Conservation (phyloP, 2,329 filamentous ascomycete species). For the Talaromyces sp. region DNA sequence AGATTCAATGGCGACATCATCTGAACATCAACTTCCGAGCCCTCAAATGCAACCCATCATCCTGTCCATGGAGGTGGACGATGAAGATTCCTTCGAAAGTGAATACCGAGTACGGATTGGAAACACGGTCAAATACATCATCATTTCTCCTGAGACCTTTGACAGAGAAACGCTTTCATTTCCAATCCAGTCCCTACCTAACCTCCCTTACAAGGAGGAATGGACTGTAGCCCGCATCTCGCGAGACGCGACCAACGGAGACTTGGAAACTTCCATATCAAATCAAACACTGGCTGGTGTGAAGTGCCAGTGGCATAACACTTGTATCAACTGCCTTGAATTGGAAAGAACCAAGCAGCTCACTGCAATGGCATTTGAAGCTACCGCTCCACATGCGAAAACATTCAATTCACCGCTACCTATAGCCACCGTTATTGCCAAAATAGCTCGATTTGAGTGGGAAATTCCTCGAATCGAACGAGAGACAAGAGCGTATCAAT, state of each 20-base stretch:
- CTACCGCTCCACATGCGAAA: not conserved
- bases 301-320: not conserved
- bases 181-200: no score
- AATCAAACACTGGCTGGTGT: not conserved
- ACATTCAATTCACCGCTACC: not conserved
- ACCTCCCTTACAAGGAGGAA: no score
- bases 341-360: not conserved
- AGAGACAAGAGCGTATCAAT: not conserved
- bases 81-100: no score
- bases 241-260: not conserved
- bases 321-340: not conserved
- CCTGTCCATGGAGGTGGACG: no score
- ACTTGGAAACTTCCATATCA: not conserved
- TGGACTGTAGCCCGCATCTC: not conserved
- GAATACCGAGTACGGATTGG: no score
- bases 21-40: no score
- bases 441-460: not conserved
- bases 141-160: no score
- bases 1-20: no score
- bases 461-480: not conserved
- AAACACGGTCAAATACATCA: no score
- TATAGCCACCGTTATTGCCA: not conserved
- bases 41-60: no score
- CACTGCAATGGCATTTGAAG: not conserved
- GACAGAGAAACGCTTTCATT: no score